Conservation (phyloP, 2,329 filamentous ascomycete species). For the Acephala macrosclerotiorum region DNA sequence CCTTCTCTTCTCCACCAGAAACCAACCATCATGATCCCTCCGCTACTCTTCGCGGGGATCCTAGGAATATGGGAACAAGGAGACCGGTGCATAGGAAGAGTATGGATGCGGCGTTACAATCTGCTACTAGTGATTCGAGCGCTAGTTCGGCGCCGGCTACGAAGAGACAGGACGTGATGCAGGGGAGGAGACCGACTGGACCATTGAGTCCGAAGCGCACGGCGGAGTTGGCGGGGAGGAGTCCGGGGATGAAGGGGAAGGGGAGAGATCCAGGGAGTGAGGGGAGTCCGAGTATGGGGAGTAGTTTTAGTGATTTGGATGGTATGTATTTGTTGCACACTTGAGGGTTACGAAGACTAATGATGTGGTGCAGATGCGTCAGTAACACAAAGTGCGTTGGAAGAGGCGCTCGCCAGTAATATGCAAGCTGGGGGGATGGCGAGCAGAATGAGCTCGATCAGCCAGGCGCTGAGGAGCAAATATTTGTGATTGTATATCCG, state of each 20-base stretch:
- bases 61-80: slow-evolving; percentile 29
- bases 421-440: slow-evolving; percentile 69
- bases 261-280: slow-evolving; percentile 69
- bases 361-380: slow-evolving; percentile 64
- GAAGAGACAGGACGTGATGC: slow-evolving; percentile 27
- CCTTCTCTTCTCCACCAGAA: slow-evolving; percentile 30
- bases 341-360: neutral
- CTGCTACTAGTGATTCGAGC: slow-evolving; percentile 67
- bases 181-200: slow-evolving; percentile 41
- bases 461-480: slow-evolving; percentile 69
- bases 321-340: slow-evolving; percentile 52
- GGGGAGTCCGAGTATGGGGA: slow-evolving; percentile 81
- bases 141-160: slow-evolving; percentile 52
- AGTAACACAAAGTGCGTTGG: slow-evolving; percentile 80
- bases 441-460: slow-evolving; percentile 72
- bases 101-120: slow-evolving; percentile 36
- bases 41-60: slow-evolving; percentile 41
- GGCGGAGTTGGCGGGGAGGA: slow-evolving; percentile 63
- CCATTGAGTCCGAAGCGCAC: slow-evolving; percentile 66
- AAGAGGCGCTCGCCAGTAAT: slow-evolving; percentile 78
- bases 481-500: slow-evolving; percentile 48
- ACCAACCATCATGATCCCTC: slow-evolving; percentile 38
- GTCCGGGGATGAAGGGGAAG: slow-evolving; percentile 58
- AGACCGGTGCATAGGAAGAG: slow-evolving; percentile 31
- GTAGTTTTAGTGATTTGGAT: slow-evolving; percentile 86